Evolutionary conservation across 148 eudicot genomes (phyloP).

Genomic region (Amaranthus hypochondriacus): DNA sequence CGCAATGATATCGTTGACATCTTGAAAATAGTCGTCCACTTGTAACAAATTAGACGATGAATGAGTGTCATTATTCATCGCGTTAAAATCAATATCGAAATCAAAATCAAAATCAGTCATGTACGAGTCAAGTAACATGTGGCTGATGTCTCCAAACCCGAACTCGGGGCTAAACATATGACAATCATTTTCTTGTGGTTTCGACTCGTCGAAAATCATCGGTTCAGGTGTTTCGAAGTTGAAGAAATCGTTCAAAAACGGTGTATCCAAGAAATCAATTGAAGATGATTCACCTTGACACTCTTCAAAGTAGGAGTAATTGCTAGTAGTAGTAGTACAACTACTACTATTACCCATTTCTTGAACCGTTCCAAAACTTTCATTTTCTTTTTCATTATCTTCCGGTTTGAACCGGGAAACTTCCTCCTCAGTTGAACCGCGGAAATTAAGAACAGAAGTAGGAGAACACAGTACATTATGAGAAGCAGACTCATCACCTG

Average conservation of each 20-base stretch:
- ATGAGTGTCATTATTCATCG: background rate
- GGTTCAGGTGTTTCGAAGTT: conserved; percentile 47
- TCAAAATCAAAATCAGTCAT: conserved; percentile 16
- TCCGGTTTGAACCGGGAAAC: conserved; percentile 28
- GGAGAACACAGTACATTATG: conserved; percentile 52
- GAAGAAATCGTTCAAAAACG: conserved; percentile 41
- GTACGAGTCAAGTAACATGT: conserved; percentile 23
- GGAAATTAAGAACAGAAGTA: conserved; percentile 44
- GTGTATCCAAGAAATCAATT: conserved; percentile 28
- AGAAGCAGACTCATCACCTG: conserved; percentile 41
- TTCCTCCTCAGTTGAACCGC: conserved; percentile 16
- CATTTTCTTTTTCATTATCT: background rate
- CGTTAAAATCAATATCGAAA: conserved; percentile 20
- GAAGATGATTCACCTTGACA: conserved; percentile 28
- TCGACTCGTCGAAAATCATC: conserved; percentile 24
- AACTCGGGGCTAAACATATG: conserved; percentile 1
- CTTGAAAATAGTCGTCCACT: conserved; percentile 66
- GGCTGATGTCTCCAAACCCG: conserved; percentile 18
- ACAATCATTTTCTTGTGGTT: conserved; percentile 8
- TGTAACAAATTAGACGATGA: conserved; percentile 19
- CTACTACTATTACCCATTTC: background rate
- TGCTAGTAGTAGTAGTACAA: background rate
- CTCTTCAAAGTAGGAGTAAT: conserved; percentile 20
- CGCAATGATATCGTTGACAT: conserved; percentile 39
- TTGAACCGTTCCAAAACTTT: background rate